These are phyloP conservation scores for Nothophoma quercina DNA, from an alignment of 2,329 filamentous ascomycete genomes.

Conservation along the genomic window DNA sequence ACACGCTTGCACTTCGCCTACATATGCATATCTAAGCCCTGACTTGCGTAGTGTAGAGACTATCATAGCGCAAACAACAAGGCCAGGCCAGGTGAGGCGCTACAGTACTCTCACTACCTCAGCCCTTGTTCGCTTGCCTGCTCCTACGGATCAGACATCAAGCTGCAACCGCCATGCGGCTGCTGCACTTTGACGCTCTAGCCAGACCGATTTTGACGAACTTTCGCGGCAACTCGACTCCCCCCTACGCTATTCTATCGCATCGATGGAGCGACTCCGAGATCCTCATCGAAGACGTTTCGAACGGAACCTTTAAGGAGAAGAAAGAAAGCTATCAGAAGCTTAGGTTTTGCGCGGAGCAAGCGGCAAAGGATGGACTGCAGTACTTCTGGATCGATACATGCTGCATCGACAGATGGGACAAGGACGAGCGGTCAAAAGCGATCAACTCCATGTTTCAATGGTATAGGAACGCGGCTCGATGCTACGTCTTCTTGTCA, in stretches of 20 bases:
- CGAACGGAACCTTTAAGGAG: conserved; percentile 12
- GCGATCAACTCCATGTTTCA: conserved; percentile 27
- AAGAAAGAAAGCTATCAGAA: conserved; percentile 24
- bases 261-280: conserved; percentile 45
- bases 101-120: too few relatives aligned
- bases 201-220: conserved; percentile 20
- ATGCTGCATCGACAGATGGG: conserved; percentile 24
- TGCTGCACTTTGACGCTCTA: conserved; percentile 16
- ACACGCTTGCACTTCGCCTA: too few relatives aligned
- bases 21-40: too few relatives aligned
- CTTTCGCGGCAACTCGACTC: conserved; percentile 21
- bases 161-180: too few relatives aligned
- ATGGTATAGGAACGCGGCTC: conserved; percentile 26
- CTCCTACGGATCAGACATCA: too few relatives aligned
- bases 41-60: too few relatives aligned
- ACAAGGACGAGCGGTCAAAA: conserved; percentile 19
- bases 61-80: too few relatives aligned
- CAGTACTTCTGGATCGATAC: conserved; percentile 26
- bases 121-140: too few relatives aligned
- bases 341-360: conserved; percentile 28
- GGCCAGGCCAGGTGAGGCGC: too few relatives aligned
- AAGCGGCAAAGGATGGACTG: conserved; percentile 25
- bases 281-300: conserved; percentile 36
- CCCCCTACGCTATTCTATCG: conserved; percentile 46
- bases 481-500: conserved; percentile 30